These are phyloP conservation scores for Brassica nigra DNA, from an alignment of 345 rosid genomes.

Conservation along the genomic window DNA sequence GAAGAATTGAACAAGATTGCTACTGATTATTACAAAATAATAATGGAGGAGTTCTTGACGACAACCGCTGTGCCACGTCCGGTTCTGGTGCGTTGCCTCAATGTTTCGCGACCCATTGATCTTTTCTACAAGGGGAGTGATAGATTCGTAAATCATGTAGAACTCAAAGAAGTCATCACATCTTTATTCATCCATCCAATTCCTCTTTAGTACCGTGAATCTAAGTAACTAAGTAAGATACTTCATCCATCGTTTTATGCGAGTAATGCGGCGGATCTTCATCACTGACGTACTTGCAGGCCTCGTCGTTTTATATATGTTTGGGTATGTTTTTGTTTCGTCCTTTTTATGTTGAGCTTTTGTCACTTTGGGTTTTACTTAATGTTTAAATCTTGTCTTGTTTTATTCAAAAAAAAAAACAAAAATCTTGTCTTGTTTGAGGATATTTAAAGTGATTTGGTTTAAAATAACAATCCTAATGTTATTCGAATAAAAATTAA, in stretches of 20 bases:
- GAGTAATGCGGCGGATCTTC: neutral
- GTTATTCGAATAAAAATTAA: too few relatives aligned
- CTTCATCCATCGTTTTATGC: neutral
- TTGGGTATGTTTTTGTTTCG: neutral
- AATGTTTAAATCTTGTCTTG: too few relatives aligned
- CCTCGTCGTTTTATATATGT: neutral
- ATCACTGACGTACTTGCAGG: neutral
- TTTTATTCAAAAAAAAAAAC: too few relatives aligned
- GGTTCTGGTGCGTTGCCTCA: slow-evolving; percentile 3
- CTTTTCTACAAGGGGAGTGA: slow-evolving; percentile 1
- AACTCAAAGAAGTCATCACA: neutral
- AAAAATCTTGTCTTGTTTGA: too few relatives aligned
- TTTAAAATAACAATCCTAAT: too few relatives aligned
- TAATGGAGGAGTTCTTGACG: slow-evolving; percentile 10
- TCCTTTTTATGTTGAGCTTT: neutral
- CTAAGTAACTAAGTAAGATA: too few relatives aligned
- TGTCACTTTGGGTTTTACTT: neutral
- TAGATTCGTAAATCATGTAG: neutral
- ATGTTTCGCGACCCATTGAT: slow-evolving; percentile 1
- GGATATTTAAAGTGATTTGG: too few relatives aligned
- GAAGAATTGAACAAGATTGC: neutral
- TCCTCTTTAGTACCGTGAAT: neutral
- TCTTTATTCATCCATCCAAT: slow-evolving; percentile 6
- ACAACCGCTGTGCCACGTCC: neutral
- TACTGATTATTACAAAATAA: neutral